Percentiles rank a stretch among this genome's conserved stretches.
phyloP scores from a whole-genome alignment of 306 rosid species.

The Prunus mongolica region DNA sequence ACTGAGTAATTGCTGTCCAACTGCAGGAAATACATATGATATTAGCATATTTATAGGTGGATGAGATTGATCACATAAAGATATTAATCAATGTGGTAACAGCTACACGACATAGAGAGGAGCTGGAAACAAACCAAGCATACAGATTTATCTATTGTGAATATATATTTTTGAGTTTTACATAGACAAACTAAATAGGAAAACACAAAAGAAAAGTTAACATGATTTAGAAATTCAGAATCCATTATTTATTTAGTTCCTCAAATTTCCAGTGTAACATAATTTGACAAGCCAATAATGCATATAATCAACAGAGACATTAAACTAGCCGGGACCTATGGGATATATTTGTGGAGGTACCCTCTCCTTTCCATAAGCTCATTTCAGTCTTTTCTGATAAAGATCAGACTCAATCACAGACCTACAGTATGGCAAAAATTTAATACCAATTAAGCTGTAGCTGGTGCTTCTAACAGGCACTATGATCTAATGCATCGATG shows the following conservation, averaged over 20 bases:
- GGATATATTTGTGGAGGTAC: neutral
- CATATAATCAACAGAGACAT: neutral
- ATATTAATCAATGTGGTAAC: neutral
- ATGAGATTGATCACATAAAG: neutral
- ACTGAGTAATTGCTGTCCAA: slow-evolving; percentile 77
- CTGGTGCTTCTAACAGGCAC: neutral
- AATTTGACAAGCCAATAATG: neutral
- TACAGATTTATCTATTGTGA: neutral
- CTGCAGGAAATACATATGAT: slow-evolving; percentile 33
- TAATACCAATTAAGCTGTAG: neutral
- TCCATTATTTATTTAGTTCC: neutral
- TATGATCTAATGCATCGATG: neutral
- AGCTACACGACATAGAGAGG: neutral
- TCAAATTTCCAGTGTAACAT: neutral
- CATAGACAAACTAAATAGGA: neutral
- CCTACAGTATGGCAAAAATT: neutral
- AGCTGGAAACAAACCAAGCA: neutral
- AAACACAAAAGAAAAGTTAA: neutral
- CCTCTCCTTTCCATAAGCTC: neutral
- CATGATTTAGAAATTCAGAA: neutral
- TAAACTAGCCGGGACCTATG: neutral
- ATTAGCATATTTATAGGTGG: neutral
- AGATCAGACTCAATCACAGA: neutral
- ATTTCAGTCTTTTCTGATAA: neutral
- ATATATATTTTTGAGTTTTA: neutral